These are phyloP conservation scores for Fusarium veterinarium DNA, from an alignment of 2,329 filamentous ascomycete species.

Conservation along the genomic window DNA sequence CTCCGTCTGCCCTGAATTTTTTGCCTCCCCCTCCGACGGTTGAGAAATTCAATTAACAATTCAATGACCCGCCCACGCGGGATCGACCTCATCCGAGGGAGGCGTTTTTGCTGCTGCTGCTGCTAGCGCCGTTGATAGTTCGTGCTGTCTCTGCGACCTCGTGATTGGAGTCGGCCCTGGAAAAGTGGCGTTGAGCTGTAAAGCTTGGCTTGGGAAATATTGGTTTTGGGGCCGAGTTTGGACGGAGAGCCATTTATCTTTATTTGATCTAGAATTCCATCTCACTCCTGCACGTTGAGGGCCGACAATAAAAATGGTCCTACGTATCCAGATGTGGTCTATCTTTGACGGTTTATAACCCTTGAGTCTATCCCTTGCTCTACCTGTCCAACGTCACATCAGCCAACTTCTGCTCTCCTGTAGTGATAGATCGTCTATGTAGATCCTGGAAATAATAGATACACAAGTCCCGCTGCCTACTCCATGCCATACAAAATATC, in stretches of 20 bases:
- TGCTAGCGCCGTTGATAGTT: constrained; percentile 36
- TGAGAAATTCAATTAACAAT: constrained; percentile 33
- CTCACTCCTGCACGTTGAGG: not conserved
- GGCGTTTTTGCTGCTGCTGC: constrained; percentile 7
- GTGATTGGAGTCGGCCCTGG: constrained; percentile 36
- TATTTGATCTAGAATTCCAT: constrained; percentile 22
- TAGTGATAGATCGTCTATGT: constrained; percentile 13
- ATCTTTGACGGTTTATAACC: not conserved
- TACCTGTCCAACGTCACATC: not conserved
- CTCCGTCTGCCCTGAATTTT: constrained; percentile 9
- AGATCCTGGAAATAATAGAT: constrained; percentile 8
- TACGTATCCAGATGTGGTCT: not conserved
- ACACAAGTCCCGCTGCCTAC: constrained; percentile 9
- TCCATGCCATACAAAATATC: constrained; percentile 15
- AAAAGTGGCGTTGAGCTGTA: constrained; percentile 36
- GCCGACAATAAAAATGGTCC: not conserved
- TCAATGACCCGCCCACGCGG: constrained; percentile 13
- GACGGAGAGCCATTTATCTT: not conserved
- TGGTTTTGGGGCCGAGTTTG: not conserved
- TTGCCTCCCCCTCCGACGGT: constrained; percentile 9
- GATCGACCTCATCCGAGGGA: constrained; percentile 29
- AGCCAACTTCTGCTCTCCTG: not conserved
- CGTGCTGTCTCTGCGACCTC: constrained; percentile 3
- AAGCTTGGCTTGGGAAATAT: constrained; percentile 25
- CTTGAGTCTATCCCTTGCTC: constrained; percentile 12